phyloP scores from a whole-genome alignment of 2,329 filamentous ascomycete species.

The Venturia carpophila region DNA sequence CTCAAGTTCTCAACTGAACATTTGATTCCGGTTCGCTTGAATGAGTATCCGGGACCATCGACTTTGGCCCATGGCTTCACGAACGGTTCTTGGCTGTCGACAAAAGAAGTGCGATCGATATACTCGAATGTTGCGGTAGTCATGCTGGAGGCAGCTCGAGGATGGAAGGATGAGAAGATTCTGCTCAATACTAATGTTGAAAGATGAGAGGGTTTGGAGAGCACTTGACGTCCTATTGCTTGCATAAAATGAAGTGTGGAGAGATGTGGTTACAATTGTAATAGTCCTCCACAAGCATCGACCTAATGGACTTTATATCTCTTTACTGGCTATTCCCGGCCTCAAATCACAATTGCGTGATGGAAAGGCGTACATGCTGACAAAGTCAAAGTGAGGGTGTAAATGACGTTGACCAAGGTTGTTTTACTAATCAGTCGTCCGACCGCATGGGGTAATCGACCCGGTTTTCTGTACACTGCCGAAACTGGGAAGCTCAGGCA shows the following conservation, averaged over 20 bases:
- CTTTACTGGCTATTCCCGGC: neutral
- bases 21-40: slow-evolving; percentile 38
- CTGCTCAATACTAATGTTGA: neutral
- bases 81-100: slow-evolving; percentile 26
- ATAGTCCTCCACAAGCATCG: neutral
- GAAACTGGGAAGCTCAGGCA: neutral
- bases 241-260: slow-evolving; percentile 2
- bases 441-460: neutral
- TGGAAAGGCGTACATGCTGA: neutral
- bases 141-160: slow-evolving; percentile 33
- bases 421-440: slow-evolving; percentile 1
- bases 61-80: slow-evolving; percentile 57
- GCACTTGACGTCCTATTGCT: neutral
- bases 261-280: neutral
- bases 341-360: slow-evolving; percentile 11
- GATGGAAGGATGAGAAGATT: neutral
- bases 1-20: slow-evolving; percentile 50
- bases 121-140: slow-evolving; percentile 53
- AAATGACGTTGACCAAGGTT: neutral
- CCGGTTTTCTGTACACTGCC: neutral
- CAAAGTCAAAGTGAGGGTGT: neutral
- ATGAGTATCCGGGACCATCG: slow-evolving; percentile 51
- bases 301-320: neutral
- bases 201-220: neutral
- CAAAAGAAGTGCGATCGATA: slow-evolving; percentile 48